Percentiles rank a stretch among this genome's conserved stretches.
phyloP scores from a whole-genome alignment of 2,329 filamentous ascomycete genomes.

The Hirsutella rhossiliensis region DNA sequence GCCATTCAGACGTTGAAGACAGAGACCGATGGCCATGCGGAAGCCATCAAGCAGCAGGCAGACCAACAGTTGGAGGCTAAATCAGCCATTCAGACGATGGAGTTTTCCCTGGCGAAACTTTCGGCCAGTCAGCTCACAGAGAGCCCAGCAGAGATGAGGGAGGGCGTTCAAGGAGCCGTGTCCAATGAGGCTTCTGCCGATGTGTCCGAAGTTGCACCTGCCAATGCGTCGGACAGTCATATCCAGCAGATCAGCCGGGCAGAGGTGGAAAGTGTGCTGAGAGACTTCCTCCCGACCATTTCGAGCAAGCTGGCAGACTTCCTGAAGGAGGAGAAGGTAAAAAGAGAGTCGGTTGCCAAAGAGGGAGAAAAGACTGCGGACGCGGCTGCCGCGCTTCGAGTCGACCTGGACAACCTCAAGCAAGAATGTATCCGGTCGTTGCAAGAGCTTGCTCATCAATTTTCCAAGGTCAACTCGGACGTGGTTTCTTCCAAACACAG shows the following conservation, averaged over 20 bases:
- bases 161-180: not conserved
- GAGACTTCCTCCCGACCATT: not conserved
- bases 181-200: not conserved
- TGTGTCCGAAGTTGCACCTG: not conserved
- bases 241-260: not conserved
- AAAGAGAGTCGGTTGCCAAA: slow-evolving; percentile 2
- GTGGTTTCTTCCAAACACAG: not conserved
- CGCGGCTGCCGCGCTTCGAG: slow-evolving; percentile 1
- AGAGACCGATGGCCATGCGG: not conserved
- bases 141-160: not conserved
- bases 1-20: not conserved
- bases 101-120: not conserved
- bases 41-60: not conserved
- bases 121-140: not conserved
- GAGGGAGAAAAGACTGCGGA: slow-evolving; percentile 3
- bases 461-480: not conserved
- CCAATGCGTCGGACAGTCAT: not conserved
- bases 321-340: slow-evolving; percentile 9
- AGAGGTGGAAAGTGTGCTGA: not conserved
- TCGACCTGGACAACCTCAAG: slow-evolving; percentile 2
- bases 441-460: not conserved
- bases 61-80: not conserved
- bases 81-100: not conserved
- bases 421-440: not conserved
- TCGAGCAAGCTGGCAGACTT: slow-evolving; percentile 5